Base-by-base conservation (phyloP, 2,329 filamentous ascomycete genomes). In the Parafenestella ontariensis region DNA sequence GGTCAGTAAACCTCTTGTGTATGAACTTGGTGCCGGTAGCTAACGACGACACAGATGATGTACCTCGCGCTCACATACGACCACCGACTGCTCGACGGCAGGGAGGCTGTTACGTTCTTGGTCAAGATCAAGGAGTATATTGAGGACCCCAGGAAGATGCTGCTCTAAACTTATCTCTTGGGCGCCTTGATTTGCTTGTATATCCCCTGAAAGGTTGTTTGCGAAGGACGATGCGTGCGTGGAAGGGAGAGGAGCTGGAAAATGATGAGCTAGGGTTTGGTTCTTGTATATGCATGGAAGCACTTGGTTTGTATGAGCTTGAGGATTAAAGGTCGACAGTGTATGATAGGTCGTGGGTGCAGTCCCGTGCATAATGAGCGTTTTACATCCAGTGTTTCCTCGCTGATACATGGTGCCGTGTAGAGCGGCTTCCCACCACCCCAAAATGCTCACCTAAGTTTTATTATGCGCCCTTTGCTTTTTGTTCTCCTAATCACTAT, bases 61-160 rank as follows among this genome's bases (percentile, higher is more conserved):
- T 98, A 96, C 78, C 86, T 99, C 62, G 95, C 95, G 37, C 84
- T 99, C 56, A 99, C 95, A 13, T 99, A 99, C 74, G 95, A 99
- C 76, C 95, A 99, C 81, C 90, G 95, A 74, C 86, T 99, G 45
- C 83, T 99, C 21, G 95, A 98, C 76, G 95, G 95, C 46, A 87
- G 94, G 74, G 94, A 98, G 81, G 95, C 94, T 42, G 92, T 96
- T 36, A 95, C 94, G 59, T 98, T 98, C 84, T 83, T 98, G 66
- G 89, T 98, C 58, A 96, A 96, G 86, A 78, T 99, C 71, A 98
- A 98, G 87, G 91, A 97, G 77, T 96, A 90, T 75, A 96, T 98
- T 66, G 94, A 98, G 82, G 95, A 98, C 73, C 94, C 94, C 34
- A 83, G 91, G 64, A 89, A 91, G 71, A 97, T 98, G 94, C 85